A percentile compares a stretch with the other conserved stretches of the same genome.
These are phyloP conservation scores for Pseudogymnoascus sp. DNA, from an alignment of 2,329 filamentous ascomycete species.

Conservation along the genomic window DNA sequence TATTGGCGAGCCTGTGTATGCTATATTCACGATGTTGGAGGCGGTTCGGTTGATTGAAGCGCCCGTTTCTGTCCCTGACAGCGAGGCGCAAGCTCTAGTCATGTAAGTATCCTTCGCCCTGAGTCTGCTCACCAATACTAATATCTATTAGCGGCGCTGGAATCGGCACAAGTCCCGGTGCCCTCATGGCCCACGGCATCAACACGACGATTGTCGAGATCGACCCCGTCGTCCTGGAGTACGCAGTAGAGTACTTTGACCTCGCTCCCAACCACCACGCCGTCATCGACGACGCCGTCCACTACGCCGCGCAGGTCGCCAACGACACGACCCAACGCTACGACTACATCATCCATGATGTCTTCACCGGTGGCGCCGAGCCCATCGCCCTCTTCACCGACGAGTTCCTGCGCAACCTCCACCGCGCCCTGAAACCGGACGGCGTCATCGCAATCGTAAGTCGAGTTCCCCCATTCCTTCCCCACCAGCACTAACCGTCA, in stretches of 20 bases:
- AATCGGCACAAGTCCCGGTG: constrained; percentile 83
- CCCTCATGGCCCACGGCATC: constrained; percentile 79
- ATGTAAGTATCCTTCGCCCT: constrained; percentile 50
- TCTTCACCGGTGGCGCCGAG: constrained; percentile 94
- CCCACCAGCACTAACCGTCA: constrained; percentile 12
- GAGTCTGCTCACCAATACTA: constrained; percentile 16
- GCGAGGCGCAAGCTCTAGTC: constrained; percentile 70
- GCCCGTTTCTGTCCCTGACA: constrained; percentile 45
- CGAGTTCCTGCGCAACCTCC: constrained; percentile 69
- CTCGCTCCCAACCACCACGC: constrained; percentile 69
- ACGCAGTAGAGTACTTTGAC: constrained; percentile 74
- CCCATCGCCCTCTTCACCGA: constrained; percentile 80
- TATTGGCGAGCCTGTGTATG: constrained; percentile 81
- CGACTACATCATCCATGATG: constrained; percentile 94
- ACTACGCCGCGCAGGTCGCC: constrained; percentile 49
- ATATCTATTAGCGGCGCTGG: constrained; percentile 62
- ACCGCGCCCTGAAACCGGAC: constrained; percentile 62
- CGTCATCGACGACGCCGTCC: constrained; percentile 74
- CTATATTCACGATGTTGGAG: constrained; percentile 93
- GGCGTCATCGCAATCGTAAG: constrained; percentile 83
- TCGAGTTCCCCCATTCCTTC: constrained; percentile 16
- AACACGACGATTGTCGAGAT: constrained; percentile 93
- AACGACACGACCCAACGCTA: constrained; percentile 42
- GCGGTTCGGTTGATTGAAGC: constrained; percentile 73
- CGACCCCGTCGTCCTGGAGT: constrained; percentile 79